Evolutionary conservation across 345 rosid genomes (phyloP), one percentile per base, ranked within the genome.

Genomic region (Brassica rapa): DNA sequence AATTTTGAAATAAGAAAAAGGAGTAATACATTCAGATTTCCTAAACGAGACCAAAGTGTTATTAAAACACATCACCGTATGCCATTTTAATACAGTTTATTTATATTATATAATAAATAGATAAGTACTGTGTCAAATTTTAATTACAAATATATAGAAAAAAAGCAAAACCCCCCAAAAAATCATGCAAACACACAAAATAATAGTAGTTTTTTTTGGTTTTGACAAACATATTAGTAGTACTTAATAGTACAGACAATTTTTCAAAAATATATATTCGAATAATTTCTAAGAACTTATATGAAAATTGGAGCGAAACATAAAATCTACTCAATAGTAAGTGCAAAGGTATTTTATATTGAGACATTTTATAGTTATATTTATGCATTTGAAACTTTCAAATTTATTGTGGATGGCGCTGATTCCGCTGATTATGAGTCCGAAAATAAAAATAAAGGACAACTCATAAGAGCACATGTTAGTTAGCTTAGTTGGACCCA

Each of bases 401-500:
- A 35, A 35, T 35, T 62, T 51, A 49, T 63, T 32, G 51, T 11
- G 56, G 35, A 23, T 23, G 63, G 62, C 15, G 24, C 14, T 43
- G 51, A 43, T 12, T 43, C 15, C 15, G 49, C 68, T 30, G 5
- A 68, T 68, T 16, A 61, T 61, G 3, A 62, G 65, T 64, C 35
- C 21, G 4, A 14, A 27, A 65, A 56, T 8, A 39, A 16, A 39
- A 70, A 53, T 33, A 63, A 43, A 19, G 15, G 33, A 71, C 73
- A 81, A 70, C 66, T 32, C 64, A 71, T n/a, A 39, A 70, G 68
- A 51, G 70, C 83, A 84, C 76, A 65, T 85, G 86, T 73, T 69
- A 39, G 85, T 73, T 81, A 68, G 83, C 75, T 56, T 69, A 33
- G 9, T 63, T 56, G 79, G 83, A 72, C 88, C 76, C 80, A 57